Conservation (phyloP, 257 asterid genomes). For the Capsicum pubescens region DNA sequence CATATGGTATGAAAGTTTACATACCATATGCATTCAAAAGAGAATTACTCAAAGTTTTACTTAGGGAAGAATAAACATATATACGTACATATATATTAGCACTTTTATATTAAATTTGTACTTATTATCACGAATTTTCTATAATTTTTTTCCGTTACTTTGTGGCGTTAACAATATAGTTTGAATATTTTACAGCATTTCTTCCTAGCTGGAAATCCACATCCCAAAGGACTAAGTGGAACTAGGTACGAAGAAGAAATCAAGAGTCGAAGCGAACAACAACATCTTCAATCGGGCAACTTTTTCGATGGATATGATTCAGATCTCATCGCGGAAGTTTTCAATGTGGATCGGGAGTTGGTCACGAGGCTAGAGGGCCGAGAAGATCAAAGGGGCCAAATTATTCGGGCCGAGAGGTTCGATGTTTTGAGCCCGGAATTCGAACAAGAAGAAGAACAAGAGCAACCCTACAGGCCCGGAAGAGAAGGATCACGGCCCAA, state of each 20-base stretch:
- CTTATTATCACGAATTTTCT: background rate
- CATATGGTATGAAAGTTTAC: too few species aligned
- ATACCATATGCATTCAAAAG: too few species aligned
- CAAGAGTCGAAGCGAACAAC: slow-evolving; percentile 21
- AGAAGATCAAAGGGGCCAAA: slow-evolving; percentile 57
- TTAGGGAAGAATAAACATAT: too few species aligned
- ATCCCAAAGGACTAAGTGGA: slow-evolving; percentile 25
- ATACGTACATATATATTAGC: background rate
- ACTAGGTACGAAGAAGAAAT: slow-evolving; percentile 26
- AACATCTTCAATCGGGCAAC: slow-evolving; percentile 27
- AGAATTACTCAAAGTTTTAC: too few species aligned
- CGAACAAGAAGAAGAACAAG: slow-evolving; percentile 35
- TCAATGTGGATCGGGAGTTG: slow-evolving; percentile 36
- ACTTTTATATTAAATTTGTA: background rate
- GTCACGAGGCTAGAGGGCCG: slow-evolving; percentile 39
- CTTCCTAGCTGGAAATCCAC: slow-evolving; percentile 67
- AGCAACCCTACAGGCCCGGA: background rate
- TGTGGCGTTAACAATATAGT: background rate
- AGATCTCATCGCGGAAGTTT: slow-evolving; percentile 46
- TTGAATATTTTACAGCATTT: slow-evolving; percentile 42
- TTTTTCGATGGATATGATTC: slow-evolving; percentile 50
- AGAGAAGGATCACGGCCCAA: slow-evolving; percentile 32
- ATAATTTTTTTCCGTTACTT: background rate
- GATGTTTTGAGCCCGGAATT: slow-evolving; percentile 42
- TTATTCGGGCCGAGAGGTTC: slow-evolving; percentile 50